These are phyloP conservation scores for Petunia secreta DNA, from an alignment of 257 asterid genomes.

Conservation along the genomic window DNA sequence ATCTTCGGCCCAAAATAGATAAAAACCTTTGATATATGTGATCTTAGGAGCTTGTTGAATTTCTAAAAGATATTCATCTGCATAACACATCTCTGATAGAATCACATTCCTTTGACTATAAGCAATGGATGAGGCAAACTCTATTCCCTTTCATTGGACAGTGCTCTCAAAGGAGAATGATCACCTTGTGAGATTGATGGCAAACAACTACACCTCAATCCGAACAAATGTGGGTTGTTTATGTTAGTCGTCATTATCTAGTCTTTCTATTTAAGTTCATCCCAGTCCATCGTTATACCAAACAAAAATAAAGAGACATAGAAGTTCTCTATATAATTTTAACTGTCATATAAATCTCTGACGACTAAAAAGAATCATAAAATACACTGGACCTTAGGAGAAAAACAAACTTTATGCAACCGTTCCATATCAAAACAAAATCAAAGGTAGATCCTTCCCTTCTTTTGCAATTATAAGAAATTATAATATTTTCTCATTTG, in stretches of 20 bases:
- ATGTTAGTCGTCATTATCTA: too few relatives aligned
- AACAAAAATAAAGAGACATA: too few relatives aligned
- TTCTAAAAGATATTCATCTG: background rate
- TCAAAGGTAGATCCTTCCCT: background rate
- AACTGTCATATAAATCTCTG: too few relatives aligned
- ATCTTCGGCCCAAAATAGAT: background rate
- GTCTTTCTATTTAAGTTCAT: too few relatives aligned
- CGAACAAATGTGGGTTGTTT: too few relatives aligned
- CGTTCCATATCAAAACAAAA: background rate
- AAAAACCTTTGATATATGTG: constrained; percentile 23
- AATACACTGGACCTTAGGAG: too few relatives aligned
- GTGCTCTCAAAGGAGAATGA: background rate
- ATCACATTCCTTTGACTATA: constrained; percentile 20
- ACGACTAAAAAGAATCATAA: too few relatives aligned
- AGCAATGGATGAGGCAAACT: constrained; percentile 9
- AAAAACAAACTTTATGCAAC: too few relatives aligned
- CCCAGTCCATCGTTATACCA: too few relatives aligned
- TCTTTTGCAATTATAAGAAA: background rate
- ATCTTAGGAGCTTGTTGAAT: background rate
- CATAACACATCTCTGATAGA: background rate
- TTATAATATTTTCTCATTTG: background rate
- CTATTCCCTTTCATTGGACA: background rate
- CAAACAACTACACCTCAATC: too few relatives aligned
- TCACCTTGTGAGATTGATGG: constrained; percentile 15
- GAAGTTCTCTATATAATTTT: too few relatives aligned